Base-by-base conservation (phyloP, 1,284 basidiomycete species). In the Cryptococcus sp. region DNA sequence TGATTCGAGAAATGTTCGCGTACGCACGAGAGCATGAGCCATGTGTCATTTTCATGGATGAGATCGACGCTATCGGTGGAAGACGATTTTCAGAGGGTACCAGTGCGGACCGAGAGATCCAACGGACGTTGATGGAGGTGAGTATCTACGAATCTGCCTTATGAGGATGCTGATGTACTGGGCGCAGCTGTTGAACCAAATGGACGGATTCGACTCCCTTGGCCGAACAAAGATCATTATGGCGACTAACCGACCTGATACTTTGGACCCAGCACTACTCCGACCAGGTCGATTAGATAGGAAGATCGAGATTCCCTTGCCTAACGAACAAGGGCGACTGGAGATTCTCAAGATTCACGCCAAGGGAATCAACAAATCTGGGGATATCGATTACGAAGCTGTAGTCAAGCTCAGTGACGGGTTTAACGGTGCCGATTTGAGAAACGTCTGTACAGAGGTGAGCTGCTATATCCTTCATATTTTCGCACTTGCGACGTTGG, bases 321-420 rank as follows among this genome's bases (percentile, higher is more conserved):
- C 96, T 0, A 99, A 99, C 72, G 96, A 99, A 77, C 93, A 97
- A 77, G 93, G 91, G 3, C 79, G 84, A 25, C 76, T 95, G 59
- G 96, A 99, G 79, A 99, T 99, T 70, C 83, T 99, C 62, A 99
- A 98, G 82, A 99, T 99, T 62, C 96, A 99, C 73, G 88, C 93
- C 16, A 87, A 86, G 46, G 91, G 92, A 3, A 93, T 99, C 52
- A 95, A 95, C 80, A 98, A 98, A 81, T 85, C 85, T 50, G 93
- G 90, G 7, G 93, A 95, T 52, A 93, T 97, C 25, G 93, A 98
- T 75, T 96, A 93, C 70, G 94, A 96, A 75, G 91, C 94, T 1
- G 90, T 97, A 65, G 96, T 99, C 63, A 99, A 99, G 83, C 88
- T 91, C 54, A 90, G 89, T 16, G 93, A 97, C 72, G 86, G 85